A percentile compares a stretch with the other conserved stretches of the same genome.
Conservation (phyloP, 139 green algal genomes). For the Parachlorella kessleri region DNA sequence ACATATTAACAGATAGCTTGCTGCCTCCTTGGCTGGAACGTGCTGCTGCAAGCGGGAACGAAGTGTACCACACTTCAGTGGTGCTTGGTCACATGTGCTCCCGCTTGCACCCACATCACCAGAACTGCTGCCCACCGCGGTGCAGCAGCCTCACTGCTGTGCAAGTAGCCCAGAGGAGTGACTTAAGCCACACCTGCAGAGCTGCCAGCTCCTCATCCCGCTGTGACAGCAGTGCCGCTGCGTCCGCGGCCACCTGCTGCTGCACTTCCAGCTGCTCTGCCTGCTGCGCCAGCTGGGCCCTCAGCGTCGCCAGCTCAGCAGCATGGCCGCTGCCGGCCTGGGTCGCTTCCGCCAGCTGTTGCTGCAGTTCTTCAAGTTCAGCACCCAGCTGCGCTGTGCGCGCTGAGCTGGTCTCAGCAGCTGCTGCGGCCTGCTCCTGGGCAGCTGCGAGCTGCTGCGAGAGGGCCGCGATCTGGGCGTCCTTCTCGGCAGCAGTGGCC, state of each 20-base stretch:
- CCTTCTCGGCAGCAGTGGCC: not conserved
- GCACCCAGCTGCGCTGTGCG: not conserved
- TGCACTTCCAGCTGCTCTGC: not conserved
- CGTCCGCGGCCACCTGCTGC: not conserved
- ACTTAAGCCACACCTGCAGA: not conserved
- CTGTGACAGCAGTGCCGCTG: not conserved
- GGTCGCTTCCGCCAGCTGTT: conserved; percentile 3
- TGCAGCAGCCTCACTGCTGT: too few species aligned
- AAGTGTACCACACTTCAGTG: too few species aligned
- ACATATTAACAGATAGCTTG: too few species aligned
- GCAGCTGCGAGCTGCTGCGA: conserved; percentile 16
- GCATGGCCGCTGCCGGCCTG: not conserved
- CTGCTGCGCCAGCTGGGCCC: not conserved
- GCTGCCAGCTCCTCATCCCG: not conserved
- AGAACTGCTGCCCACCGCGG: too few species aligned
- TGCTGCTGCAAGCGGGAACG: too few species aligned
- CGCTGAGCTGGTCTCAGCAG: not conserved
- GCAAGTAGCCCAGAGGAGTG: too few species aligned
- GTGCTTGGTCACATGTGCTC: too few species aligned
- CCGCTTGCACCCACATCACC: too few species aligned
- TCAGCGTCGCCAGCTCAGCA: not conserved
- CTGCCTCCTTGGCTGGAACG: too few species aligned
- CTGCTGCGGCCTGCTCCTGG: not conserved
- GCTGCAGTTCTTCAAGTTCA: conserved; percentile 18
- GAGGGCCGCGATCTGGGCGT: conserved; percentile 8